A percentile compares a stretch with the other conserved stretches of the same genome.
phyloP scores from a whole-genome alignment of 108 stramenopile genomes.

The Cyclostephanos tholiformis region DNA sequence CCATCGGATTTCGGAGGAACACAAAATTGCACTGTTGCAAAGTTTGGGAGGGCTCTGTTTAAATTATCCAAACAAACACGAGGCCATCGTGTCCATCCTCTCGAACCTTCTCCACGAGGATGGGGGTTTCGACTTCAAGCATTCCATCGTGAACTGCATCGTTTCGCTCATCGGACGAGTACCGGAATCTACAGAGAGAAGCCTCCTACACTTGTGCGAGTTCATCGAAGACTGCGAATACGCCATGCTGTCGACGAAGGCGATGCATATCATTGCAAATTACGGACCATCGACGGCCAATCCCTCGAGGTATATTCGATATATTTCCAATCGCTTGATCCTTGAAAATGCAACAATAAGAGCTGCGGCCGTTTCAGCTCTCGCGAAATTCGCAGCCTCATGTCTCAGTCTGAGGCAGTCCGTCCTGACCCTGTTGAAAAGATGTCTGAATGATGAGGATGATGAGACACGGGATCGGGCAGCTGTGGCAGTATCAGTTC shows the following conservation, averaged over 20 bases:
- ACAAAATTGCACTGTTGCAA: conserved; percentile 89
- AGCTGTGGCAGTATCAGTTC: conserved; percentile 61
- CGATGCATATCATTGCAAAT: conserved; percentile 80
- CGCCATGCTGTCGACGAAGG: conserved; percentile 69
- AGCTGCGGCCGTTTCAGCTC: conserved; percentile 84
- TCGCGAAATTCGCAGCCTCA: conserved; percentile 81
- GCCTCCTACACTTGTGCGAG: conserved; percentile 87
- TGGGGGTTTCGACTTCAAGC: conserved; percentile 88
- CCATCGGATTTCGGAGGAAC: conserved; percentile 98
- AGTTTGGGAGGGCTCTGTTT: conserved; percentile 81
- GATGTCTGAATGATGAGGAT: conserved; percentile 81
- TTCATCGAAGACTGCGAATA: conserved; percentile 95
- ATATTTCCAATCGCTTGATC: conserved; percentile 91
- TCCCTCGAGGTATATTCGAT: conserved; percentile 87
- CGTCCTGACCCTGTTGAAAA: conserved; percentile 69
- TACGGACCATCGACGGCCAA: conserved; percentile 67
- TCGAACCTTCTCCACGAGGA: conserved; percentile 85
- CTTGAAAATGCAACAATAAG: conserved; percentile 83
- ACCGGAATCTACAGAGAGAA: conserved; percentile 78
- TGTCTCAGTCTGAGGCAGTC: conserved; percentile 76
- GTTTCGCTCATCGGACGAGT: conserved; percentile 75
- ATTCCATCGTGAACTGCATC: conserved; percentile 82
- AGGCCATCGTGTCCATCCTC: conserved; percentile 80
- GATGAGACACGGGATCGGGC: conserved; percentile 93
- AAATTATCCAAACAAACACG: conserved; percentile 82